Evolutionary conservation across 1,284 basidiomycete species (phyloP).

Genomic region (Serendipita sp.): DNA sequence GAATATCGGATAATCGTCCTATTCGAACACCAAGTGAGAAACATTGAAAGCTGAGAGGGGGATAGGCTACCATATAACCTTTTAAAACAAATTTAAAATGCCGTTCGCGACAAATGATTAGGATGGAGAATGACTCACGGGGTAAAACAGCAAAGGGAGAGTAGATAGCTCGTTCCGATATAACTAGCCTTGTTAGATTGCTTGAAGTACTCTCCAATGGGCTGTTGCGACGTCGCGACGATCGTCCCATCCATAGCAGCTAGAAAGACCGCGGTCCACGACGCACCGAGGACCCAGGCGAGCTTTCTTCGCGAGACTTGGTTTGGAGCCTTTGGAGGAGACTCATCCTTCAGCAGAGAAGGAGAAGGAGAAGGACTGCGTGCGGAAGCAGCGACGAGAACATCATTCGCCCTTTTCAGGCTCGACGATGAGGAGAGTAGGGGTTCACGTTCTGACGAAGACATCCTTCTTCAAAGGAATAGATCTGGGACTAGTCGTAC

Average conservation of each 20-base stretch:
- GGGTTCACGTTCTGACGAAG: neutral
- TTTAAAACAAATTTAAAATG: too few species aligned
- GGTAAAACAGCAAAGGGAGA: conserved; percentile 83
- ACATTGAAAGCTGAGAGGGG: conserved; percentile 10
- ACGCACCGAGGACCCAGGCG: conserved; percentile 53
- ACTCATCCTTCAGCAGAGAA: too few species aligned
- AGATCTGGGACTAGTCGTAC: too few species aligned
- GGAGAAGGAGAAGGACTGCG: too few species aligned
- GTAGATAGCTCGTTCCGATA: conserved; percentile 74
- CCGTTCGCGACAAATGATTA: too few species aligned
- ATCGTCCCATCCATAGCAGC: conserved; percentile 72
- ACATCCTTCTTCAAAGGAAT: neutral
- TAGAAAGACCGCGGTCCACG: conserved; percentile 69
- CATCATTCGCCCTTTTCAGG: too few species aligned
- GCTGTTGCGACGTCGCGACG: conserved; percentile 62
- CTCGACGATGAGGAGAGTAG: neutral
- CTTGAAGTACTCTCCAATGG: conserved; percentile 67
- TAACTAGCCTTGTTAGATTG: conserved; percentile 71
- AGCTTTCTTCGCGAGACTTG: conserved; percentile 18
- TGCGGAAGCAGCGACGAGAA: too few species aligned
- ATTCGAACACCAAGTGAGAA: conserved; percentile 18
- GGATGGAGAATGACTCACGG: conserved; percentile 24
- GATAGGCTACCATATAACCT: conserved; percentile 50
- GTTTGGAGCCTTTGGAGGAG: neutral
- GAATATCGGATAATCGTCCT: conserved; percentile 77